Base-by-base conservation (phyloP, 352 stramenopile species). In the Globisporangium acanthophoron region DNA sequence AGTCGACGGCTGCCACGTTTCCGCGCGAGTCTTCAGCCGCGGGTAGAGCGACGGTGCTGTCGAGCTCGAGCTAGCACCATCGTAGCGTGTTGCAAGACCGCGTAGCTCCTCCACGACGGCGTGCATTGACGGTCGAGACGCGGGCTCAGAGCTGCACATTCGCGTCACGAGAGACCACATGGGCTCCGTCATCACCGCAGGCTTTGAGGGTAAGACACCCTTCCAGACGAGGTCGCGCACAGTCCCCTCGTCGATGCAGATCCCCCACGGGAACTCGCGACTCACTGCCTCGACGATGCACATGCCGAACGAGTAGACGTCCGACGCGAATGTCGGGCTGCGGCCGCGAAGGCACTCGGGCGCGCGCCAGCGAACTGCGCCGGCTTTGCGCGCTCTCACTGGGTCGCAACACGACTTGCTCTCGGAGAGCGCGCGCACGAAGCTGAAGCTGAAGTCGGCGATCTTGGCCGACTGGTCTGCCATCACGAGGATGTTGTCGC, bases 401-500 rank as follows among this genome's bases (percentile, higher is more conserved):
- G 35, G 4, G n/a, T 48, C 43, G 18, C 43, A 4, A 0, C 12
- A 29, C 18, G n/a, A 29, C 47, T 37, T 40, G 2, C 47, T 52
- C 13, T 15, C 47, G 0, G 47, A 52, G 3, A 52, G 27, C 13
- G 31, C 31, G n/a, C 50, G 50, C 50, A 58, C 39, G 9, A 20
- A 37, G 43, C 54, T 59, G 21, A 59, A 50, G 18, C 54, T 45
- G n/a, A 59, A 59, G 41, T 59, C 54, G 1, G 54, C 44, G 21
- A 59, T 5, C 29, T 59, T 59, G 20, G 40, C 54, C 1, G 4
- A 12, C 5, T 15, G 6, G 43, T 41, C 44, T 0, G 11, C 20
- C 11, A 12, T 18, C 0, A 59, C 44, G 12, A 60, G 54, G 54
- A 60, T 60, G 66, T 93, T 93, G 48, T 69, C 74, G 43, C 75